A percentile compares a stretch with the other conserved stretches of the same genome.
phyloP scores from a whole-genome alignment of 345 rosid genomes.

The Excoecaria agallocha region DNA sequence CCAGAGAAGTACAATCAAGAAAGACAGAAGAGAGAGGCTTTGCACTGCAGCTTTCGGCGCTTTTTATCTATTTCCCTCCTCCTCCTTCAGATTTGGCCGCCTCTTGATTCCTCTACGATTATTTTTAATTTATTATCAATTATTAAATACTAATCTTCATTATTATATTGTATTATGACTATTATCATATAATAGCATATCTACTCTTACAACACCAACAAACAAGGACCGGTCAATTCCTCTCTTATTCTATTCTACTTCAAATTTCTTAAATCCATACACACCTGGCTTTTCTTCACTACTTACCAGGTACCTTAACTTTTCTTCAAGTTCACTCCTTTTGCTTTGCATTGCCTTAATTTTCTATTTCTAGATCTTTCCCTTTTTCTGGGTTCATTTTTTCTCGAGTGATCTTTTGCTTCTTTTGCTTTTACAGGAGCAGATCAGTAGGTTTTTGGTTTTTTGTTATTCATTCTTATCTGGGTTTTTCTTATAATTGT shows the following conservation, averaged over 20 bases:
- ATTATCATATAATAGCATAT: neutral
- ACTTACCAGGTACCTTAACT: constrained; percentile 21
- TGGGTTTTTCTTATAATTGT: constrained; percentile 8
- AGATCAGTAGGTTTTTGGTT: constrained; percentile 26
- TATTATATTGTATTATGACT: neutral
- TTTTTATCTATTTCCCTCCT: constrained; percentile 21
- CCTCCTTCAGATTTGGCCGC: constrained; percentile 8
- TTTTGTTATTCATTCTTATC: neutral
- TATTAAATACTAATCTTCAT: neutral
- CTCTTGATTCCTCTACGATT: constrained; percentile 2
- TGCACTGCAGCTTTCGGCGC: constrained; percentile 47
- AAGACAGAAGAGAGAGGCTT: constrained; percentile 13
- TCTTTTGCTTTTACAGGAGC: neutral
- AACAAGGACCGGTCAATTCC: constrained; percentile 5
- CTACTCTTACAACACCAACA: neutral
- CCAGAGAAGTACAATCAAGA: neutral
- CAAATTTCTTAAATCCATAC: too few relatives aligned
- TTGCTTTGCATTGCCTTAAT: constrained; percentile 11
- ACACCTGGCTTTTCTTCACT: neutral
- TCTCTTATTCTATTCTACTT: constrained; percentile 1
- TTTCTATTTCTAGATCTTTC: constrained; percentile 27
- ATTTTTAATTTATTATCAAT: too few relatives aligned
- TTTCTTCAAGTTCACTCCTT: neutral
- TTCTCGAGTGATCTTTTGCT: constrained; percentile 25
- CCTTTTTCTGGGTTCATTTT: constrained; percentile 4